A percentile compares a stretch with the other conserved stretches of the same genome.
These are phyloP conservation scores for Leishmania tropica DNA, from an alignment of 208 protist species.

Conservation along the genomic window DNA sequence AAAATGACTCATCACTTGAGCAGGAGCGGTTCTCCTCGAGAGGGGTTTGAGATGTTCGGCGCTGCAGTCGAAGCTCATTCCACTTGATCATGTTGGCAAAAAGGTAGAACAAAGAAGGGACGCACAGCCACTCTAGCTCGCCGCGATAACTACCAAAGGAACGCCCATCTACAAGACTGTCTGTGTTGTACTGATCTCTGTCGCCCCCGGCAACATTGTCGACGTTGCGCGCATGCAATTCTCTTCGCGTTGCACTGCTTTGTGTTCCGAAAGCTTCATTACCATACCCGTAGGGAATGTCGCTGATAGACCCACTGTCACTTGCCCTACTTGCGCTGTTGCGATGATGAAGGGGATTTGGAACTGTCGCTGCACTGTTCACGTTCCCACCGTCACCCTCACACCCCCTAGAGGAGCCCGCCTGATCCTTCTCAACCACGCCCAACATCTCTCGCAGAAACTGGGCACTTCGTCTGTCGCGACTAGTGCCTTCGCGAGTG, in stretches of 20 bases:
- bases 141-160: conserved; percentile 16
- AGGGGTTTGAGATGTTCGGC: conserved; percentile 3
- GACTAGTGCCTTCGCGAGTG: conserved; percentile 17
- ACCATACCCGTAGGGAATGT: conserved; percentile 6
- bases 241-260: conserved; percentile 3
- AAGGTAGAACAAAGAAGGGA: conserved; percentile 70
- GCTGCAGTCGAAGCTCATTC: conserved; percentile 48
- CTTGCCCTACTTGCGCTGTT: not conserved
- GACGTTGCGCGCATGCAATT: conserved; percentile 1
- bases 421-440: not conserved
- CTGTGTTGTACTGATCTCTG: not conserved
- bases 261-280: conserved; percentile 1
- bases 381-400: not conserved
- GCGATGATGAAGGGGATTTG: conserved; percentile 20
- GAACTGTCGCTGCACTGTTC: not conserved
- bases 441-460: conserved; percentile 20
- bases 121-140: conserved; percentile 56
- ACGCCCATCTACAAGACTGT: conserved; percentile 8
- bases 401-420: not conserved
- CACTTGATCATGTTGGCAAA: conserved; percentile 63
- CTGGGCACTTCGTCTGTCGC: conserved; percentile 8
- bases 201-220: not conserved
- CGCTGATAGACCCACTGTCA: not conserved
- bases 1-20: conserved; percentile 16
- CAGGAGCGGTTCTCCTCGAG: conserved; percentile 13